These are phyloP conservation scores for Phytophthora citrophthora DNA, from an alignment of 352 stramenopile species.

Conservation along the genomic window DNA sequence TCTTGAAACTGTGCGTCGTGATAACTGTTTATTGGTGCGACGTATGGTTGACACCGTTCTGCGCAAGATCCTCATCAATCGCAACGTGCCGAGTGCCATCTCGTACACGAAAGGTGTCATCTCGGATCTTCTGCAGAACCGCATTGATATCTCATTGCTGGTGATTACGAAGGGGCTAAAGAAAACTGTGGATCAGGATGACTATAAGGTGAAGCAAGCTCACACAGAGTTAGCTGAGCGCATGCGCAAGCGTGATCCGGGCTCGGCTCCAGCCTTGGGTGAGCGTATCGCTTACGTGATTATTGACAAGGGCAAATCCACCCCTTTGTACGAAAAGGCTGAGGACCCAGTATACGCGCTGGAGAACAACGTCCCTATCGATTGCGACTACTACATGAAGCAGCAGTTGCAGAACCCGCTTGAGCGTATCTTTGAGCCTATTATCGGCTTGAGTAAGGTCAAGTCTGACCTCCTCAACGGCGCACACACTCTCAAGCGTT, in stretches of 20 bases:
- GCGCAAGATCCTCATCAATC: slow-evolving; percentile 98
- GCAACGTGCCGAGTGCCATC: slow-evolving; percentile 95
- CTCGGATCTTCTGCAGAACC: slow-evolving; percentile 99
- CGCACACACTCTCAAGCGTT: slow-evolving; percentile 98
- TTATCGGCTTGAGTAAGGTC: slow-evolving; percentile 95
- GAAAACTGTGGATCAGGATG: slow-evolving; percentile 97
- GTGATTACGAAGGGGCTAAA: slow-evolving; percentile 99
- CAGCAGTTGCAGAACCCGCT: slow-evolving; percentile 99
- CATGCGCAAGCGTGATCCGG: slow-evolving; percentile 98
- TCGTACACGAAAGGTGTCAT: slow-evolving; percentile 98
- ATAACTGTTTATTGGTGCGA: slow-evolving; percentile 98
- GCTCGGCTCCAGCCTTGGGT: slow-evolving; percentile 96
- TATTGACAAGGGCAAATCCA: slow-evolving; percentile 96
- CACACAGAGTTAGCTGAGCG: slow-evolving; percentile 98
- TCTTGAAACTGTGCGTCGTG: slow-evolving; percentile 98
- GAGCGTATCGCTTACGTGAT: slow-evolving; percentile 99
- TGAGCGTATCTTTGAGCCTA: slow-evolving; percentile 98
- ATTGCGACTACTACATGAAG: slow-evolving; percentile 99
- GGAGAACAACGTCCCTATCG: slow-evolving; percentile 99
- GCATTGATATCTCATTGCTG: slow-evolving; percentile 99
- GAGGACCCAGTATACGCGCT: slow-evolving; percentile 99
- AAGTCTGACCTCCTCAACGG: slow-evolving; percentile 94
- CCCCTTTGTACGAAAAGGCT: slow-evolving; percentile 96
- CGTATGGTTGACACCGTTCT: slow-evolving; percentile 98
- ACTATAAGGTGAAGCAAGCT: slow-evolving; percentile 99